Evolutionary conservation across 1,284 basidiomycete genomes (phyloP).

Genomic region (Papiliotrema flavescens): DNA sequence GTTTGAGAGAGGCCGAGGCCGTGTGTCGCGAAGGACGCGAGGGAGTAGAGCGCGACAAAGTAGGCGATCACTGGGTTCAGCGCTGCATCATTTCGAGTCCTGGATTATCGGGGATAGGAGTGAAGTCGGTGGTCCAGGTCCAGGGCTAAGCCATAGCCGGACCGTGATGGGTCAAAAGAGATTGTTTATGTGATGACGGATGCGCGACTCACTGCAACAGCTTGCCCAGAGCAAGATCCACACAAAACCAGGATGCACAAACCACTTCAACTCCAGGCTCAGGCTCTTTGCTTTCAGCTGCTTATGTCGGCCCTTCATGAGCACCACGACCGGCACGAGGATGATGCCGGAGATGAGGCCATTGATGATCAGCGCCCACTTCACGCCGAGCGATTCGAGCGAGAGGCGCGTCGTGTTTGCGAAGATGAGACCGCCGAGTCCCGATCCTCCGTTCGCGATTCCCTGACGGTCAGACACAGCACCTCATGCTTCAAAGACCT

Average conservation of each 20-base stretch:
- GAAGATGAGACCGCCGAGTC: slow-evolving; percentile 13
- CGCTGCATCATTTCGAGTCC: too few relatives aligned
- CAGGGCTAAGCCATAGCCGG: too few relatives aligned
- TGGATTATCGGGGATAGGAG: neutral
- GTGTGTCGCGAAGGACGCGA: slow-evolving; percentile 50
- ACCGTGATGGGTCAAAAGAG: too few relatives aligned
- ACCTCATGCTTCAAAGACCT: neutral
- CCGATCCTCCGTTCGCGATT: slow-evolving; percentile 36
- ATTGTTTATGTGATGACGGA: too few relatives aligned
- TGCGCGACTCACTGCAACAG: slow-evolving; percentile 21
- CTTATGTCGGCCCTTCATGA: slow-evolving; percentile 39
- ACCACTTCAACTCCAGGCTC: slow-evolving; percentile 31
- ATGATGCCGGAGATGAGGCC: slow-evolving; percentile 26
- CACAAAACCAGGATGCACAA: slow-evolving; percentile 32
- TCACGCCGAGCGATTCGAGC: slow-evolving; percentile 25
- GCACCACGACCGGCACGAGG: slow-evolving; percentile 25
- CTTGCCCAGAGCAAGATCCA: slow-evolving; percentile 37
- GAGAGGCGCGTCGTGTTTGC: slow-evolving; percentile 15
- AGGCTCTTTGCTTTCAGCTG: slow-evolving; percentile 26
- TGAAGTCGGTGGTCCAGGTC: neutral
- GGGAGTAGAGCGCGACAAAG: slow-evolving; percentile 51
- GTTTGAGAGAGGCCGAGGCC: slow-evolving; percentile 48
- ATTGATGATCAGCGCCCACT: slow-evolving; percentile 26
- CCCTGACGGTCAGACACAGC: slow-evolving; percentile 21
- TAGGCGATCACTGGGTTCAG: slow-evolving; percentile 47